A percentile compares a stretch with the other conserved stretches of the same genome.
Evolutionary conservation across 352 stramenopile genomes (phyloP).

Genomic region (Labyrinthula sp.): DNA sequence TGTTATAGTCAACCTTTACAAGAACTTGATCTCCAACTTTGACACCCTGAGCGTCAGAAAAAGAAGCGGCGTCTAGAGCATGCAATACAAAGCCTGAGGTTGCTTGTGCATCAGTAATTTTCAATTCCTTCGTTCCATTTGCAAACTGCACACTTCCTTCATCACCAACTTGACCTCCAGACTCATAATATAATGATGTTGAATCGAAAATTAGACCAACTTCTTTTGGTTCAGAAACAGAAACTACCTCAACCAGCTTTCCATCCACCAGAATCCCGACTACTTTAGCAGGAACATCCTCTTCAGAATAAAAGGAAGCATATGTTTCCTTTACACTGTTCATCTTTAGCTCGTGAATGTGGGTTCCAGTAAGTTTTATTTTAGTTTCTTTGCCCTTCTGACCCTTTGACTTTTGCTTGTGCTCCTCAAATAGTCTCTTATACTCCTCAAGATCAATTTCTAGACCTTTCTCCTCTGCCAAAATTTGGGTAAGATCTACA

Average conservation of each 20-base stretch:
- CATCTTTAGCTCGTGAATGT: constrained; percentile 9
- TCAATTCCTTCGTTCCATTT: background rate
- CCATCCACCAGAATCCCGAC: constrained; percentile 70
- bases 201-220: constrained; percentile 87
- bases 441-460: constrained; percentile 70
- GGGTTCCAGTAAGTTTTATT: background rate
- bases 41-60: constrained; percentile 28
- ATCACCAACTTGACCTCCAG: constrained; percentile 85
- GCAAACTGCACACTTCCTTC: constrained; percentile 47
- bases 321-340: constrained; percentile 29
- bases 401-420: constrained; percentile 44
- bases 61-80: constrained; percentile 26
- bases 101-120: constrained; percentile 5
- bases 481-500: constrained; percentile 86
- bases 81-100: constrained; percentile 33
- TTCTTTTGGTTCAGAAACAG: constrained; percentile 38
- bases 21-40: constrained; percentile 56
- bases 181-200: constrained; percentile 91
- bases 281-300: constrained; percentile 39
- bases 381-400: constrained; percentile 50
- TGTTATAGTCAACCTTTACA: constrained; percentile 75
- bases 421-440: constrained; percentile 49
- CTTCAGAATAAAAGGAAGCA: constrained; percentile 10
- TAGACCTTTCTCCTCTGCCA: constrained; percentile 51
- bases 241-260: constrained; percentile 43